These are phyloP conservation scores for Suillus bovinus DNA, from an alignment of 768 basidiomycete genomes.

Conservation along the genomic window DNA sequence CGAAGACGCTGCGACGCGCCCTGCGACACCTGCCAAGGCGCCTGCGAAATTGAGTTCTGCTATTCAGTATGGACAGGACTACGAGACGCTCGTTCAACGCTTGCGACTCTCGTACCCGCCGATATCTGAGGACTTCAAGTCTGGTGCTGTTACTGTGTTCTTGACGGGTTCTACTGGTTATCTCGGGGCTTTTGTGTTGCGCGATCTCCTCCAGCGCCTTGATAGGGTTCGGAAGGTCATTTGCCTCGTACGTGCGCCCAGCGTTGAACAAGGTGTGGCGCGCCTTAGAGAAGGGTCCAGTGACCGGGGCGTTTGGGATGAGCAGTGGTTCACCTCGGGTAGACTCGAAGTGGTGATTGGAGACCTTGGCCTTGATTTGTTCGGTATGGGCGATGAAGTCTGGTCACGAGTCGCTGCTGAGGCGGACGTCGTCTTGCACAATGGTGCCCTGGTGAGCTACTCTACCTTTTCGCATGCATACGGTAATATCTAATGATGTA, in stretches of 20 bases:
- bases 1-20: constrained; percentile 25
- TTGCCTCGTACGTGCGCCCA: constrained; percentile 84
- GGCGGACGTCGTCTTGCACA: constrained; percentile 86
- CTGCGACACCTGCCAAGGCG: constrained; percentile 21
- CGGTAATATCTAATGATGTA: constrained; percentile 1
- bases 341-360: constrained; percentile 81
- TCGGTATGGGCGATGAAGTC: constrained; percentile 63
- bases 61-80: constrained; percentile 79
- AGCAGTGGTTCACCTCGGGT: constrained; percentile 69
- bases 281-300: constrained; percentile 71
- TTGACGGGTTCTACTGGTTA: constrained; percentile 97
- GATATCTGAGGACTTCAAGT: constrained; percentile 55
- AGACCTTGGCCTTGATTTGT: constrained; percentile 73
- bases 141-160: constrained; percentile 73
- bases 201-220: constrained; percentile 66
- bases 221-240: constrained; percentile 80
- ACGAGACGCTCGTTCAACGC: constrained; percentile 55
- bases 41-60: constrained; percentile 25
- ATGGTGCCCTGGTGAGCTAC: constrained; percentile 88
- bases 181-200: constrained; percentile 89
- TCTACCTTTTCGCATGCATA: not conserved
- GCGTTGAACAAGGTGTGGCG: constrained; percentile 57
- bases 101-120: constrained; percentile 64
- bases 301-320: constrained; percentile 88
- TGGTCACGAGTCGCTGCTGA: constrained; percentile 74